phyloP scores from a whole-genome alignment of 257 asterid species.

The Fraxinus pennsylvanica region DNA sequence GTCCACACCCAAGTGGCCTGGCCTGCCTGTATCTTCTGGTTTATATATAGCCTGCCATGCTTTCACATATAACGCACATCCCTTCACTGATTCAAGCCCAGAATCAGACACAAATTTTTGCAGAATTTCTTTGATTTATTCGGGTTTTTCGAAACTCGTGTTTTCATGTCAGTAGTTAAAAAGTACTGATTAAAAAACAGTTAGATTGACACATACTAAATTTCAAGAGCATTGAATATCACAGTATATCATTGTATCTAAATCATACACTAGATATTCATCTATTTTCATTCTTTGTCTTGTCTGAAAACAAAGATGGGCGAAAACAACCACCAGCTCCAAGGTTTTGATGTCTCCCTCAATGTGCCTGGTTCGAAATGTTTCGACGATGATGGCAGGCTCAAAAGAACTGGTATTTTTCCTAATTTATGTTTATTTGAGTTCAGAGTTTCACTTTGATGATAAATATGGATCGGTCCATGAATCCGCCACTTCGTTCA shows the following conservation, averaged over 20 bases:
- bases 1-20: background rate
- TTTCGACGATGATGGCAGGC: slow-evolving; percentile 52
- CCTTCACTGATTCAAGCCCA: background rate
- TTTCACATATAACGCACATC: background rate
- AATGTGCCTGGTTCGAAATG: slow-evolving; percentile 29
- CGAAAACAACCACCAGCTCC: slow-evolving; percentile 8
- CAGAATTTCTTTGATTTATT: background rate
- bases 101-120: background rate
- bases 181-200: background rate
- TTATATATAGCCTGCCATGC: background rate
- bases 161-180: background rate
- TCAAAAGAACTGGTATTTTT: slow-evolving; percentile 46
- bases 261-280: background rate
- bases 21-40: background rate
- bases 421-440: background rate
- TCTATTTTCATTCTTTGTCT: background rate
- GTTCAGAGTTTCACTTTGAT: background rate
- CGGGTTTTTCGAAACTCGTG: background rate
- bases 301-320: slow-evolving; percentile 23
- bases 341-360: slow-evolving; percentile 31
- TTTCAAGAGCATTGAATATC: background rate
- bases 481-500: no score
- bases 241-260: background rate
- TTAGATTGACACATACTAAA: background rate
- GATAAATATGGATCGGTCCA: background rate